These are phyloP conservation scores for Teunomyces stri DNA, from an alignment of 805 yeast species.

Conservation along the genomic window DNA sequence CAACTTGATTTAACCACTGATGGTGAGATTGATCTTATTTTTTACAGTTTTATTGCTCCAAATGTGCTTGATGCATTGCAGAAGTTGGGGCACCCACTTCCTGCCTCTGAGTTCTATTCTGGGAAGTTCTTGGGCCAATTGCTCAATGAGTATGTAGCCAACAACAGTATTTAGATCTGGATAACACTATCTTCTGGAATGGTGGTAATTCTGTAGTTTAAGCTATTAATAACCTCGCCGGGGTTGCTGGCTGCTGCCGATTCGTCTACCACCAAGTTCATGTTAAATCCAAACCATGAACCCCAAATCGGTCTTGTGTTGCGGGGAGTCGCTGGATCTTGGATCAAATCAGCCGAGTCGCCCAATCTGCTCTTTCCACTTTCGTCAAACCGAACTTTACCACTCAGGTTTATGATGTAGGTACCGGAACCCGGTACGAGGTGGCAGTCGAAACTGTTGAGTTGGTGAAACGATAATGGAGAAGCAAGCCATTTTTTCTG, in stretches of 20 bases:
- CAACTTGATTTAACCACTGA: constrained; percentile 26
- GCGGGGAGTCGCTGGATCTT: constrained; percentile 11
- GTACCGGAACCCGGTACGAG: constrained; percentile 63
- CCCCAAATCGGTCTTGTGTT: constrained; percentile 59
- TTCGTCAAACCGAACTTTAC: constrained; percentile 74
- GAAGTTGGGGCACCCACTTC: constrained; percentile 20
- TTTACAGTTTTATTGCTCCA: constrained; percentile 67
- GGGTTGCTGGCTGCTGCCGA: constrained; percentile 23
- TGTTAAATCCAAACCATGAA: constrained; percentile 64
- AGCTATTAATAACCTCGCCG: constrained; percentile 51
- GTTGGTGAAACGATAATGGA: constrained; percentile 59
- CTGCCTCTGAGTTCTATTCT: constrained; percentile 25
- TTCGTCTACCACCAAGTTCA: constrained; percentile 61
- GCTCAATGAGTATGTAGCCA: constrained; percentile 28
- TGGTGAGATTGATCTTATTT: constrained; percentile 61
- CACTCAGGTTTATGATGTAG: constrained; percentile 48
- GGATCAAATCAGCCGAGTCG: constrained; percentile 54
- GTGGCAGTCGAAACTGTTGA: constrained; percentile 66
- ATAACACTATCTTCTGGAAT: constrained; percentile 53
- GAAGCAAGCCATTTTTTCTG: constrained; percentile 57
- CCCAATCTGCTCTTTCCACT: constrained; percentile 67
- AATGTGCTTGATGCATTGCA: constrained; percentile 33
- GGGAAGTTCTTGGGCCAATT: constrained; percentile 31
- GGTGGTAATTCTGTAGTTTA: constrained; percentile 66
- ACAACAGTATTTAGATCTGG: constrained; percentile 17